phyloP scores from a whole-genome alignment of 352 stramenopile genomes.

The Phytophthora cryptogea region DNA sequence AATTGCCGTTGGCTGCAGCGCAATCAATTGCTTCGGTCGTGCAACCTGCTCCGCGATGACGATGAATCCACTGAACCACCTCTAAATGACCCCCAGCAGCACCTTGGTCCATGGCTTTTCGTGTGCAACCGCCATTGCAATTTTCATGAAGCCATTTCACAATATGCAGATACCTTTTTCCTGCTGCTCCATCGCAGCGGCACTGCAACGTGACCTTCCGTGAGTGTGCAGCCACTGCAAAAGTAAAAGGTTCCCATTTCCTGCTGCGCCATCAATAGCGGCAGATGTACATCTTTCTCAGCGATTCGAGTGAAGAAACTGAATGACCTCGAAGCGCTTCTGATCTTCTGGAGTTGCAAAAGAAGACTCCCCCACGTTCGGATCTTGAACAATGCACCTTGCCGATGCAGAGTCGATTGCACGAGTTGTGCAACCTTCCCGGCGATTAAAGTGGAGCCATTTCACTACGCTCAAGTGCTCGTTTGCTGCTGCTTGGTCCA shows the following conservation, averaged over 20 bases:
- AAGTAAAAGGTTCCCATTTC: background rate
- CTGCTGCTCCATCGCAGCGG: conserved; percentile 2
- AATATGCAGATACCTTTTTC: background rate
- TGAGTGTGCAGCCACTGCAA: conserved; percentile 5
- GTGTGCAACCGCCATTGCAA: background rate
- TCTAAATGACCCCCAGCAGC: background rate
- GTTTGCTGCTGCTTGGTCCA: conserved; percentile 6
- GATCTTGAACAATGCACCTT: background rate
- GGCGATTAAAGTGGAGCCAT: too few relatives aligned
- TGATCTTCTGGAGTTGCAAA: background rate
- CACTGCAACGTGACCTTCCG: background rate
- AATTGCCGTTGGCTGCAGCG: background rate
- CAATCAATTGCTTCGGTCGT: background rate
- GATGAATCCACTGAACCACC: background rate
- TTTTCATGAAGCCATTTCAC: conserved; percentile 6
- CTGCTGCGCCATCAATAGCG: conserved; percentile 8
- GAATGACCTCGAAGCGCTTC: conserved; percentile 7
- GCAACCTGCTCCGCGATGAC: background rate
- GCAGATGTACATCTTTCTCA: background rate
- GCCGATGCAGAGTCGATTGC: conserved; percentile 3
- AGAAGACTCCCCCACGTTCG: too few relatives aligned
- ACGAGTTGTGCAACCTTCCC: conserved; percentile 6
- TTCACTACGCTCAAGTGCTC: background rate
- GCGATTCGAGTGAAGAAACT: conserved; percentile 12
- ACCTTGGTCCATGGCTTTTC: background rate